Evolutionary conservation across 1,139 yeast species (phyloP), one percentile per base, ranked within the genome.

Genomic region (Casaregolazyma suthepensis): DNA sequence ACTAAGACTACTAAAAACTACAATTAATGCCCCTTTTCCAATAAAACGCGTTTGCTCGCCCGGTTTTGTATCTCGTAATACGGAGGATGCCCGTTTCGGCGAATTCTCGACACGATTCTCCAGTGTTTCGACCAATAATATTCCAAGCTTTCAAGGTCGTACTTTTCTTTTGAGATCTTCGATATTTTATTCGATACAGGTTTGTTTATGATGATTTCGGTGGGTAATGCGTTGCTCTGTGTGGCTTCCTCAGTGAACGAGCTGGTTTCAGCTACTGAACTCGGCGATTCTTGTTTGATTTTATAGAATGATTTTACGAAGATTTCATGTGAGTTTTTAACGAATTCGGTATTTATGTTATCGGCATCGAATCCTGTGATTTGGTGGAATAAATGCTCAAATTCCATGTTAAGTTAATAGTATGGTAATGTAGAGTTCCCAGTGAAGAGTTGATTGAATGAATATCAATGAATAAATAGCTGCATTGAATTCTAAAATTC

Each of bases 101-200:
- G 4, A 15, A 22, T 22, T 23, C 46, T 22, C 18, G 35, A 15
- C 46, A 44, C 46, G 12, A 44, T 22, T 12, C 18, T 13, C 46
- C 46, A 44, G 18, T 44, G 46, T 13, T 26, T 22, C 13, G 46
- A 44, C 46, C 46, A 44, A 15, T 22, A 44, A 44, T 22, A 26
- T 15, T 44, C 46, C 15, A 44, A 22, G 5, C 6, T 3, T 35
- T 35, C 17, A 35, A 35, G 40, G 5, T 35, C 40, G 17, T 35
- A 35, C 17, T 35, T 35, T 35, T 13, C 7, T 15, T 13, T 35
- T 9, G 40, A 35, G 2, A 3, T 13, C 2, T 15, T 35, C 13
- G 40, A 35, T 6, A 35, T 35, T 12, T 15, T 35, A 5, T 15
- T 35, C 13, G 40, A 35, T 15, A 35, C 17, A 15, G 40, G 17